These are phyloP conservation scores for Diaporthe ilicicola DNA, from an alignment of 2,329 filamentous ascomycete genomes.

Conservation along the genomic window DNA sequence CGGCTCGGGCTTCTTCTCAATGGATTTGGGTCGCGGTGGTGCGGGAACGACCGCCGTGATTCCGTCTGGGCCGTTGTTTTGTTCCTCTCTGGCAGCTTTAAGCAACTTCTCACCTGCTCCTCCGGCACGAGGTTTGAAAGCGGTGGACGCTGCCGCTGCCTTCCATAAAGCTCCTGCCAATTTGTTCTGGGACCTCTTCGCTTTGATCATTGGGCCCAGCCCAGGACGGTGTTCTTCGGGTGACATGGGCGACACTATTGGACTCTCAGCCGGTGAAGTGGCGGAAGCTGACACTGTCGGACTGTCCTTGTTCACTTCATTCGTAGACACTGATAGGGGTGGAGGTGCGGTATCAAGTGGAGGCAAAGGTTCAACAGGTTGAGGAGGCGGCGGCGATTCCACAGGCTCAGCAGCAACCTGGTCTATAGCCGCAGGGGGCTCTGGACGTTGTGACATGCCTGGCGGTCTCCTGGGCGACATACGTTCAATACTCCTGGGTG, in stretches of 20 bases:
- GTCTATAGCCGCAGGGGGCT: slow-evolving; percentile 42
- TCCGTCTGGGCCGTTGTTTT: slow-evolving; percentile 80
- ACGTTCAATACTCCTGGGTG: slow-evolving; percentile 61
- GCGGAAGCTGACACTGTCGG: slow-evolving; percentile 35
- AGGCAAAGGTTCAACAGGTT: slow-evolving; percentile 18
- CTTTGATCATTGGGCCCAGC: slow-evolving; percentile 89
- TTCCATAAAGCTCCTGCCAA: slow-evolving; percentile 82
- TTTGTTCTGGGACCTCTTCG: slow-evolving; percentile 76
- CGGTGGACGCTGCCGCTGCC: slow-evolving; percentile 74
- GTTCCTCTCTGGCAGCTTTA: slow-evolving; percentile 64
- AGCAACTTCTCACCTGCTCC: slow-evolving; percentile 78
- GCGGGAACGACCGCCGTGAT: slow-evolving; percentile 90
- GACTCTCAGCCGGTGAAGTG: slow-evolving; percentile 36
- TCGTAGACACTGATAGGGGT: slow-evolving; percentile 24
- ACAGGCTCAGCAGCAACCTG: slow-evolving; percentile 42
- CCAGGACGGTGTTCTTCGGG: slow-evolving; percentile 69
- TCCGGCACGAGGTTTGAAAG: slow-evolving; percentile 87
- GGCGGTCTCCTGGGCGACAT: slow-evolving; percentile 56
- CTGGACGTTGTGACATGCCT: slow-evolving; percentile 42
- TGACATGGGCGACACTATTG: slow-evolving; percentile 41
- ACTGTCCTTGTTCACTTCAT: slow-evolving; percentile 22
- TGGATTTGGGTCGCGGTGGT: slow-evolving; percentile 62
- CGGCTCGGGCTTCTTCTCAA: slow-evolving; percentile 48
- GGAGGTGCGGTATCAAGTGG: slow-evolving; percentile 27
- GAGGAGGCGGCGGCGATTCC: slow-evolving; percentile 33